Evolutionary conservation across 805 yeast genomes (phyloP).

Genomic region (Metschnikowia arizonensis): DNA sequence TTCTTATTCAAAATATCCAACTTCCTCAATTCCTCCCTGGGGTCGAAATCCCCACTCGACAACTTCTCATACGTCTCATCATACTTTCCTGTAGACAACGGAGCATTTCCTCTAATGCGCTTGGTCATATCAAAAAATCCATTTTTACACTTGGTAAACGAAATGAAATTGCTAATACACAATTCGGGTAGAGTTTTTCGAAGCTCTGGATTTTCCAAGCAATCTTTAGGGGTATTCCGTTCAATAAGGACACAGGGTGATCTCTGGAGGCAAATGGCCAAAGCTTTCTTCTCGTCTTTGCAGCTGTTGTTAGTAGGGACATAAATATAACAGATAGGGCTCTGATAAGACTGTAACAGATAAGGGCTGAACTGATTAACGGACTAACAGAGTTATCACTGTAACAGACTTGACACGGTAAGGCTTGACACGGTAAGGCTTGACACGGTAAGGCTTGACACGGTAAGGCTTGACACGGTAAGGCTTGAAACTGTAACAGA

Average conservation of each 20-base stretch:
- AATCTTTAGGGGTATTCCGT: constrained; percentile 83
- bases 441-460: no score
- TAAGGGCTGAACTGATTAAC: no score
- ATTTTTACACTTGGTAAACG: constrained; percentile 84
- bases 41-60: constrained; percentile 75
- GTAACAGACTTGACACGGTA: no score
- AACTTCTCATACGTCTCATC: constrained; percentile 82
- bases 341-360: no score
- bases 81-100: constrained; percentile 86
- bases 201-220: constrained; percentile 76
- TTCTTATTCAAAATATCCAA: constrained; percentile 57
- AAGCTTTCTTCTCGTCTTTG: constrained; percentile 89
- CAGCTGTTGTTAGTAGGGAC: constrained; percentile 53
- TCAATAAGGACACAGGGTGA: constrained; percentile 94
- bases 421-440: no score
- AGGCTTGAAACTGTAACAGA: no score
- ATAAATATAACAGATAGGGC: no score
- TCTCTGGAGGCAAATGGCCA: constrained; percentile 91
- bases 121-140: constrained; percentile 91
- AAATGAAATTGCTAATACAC: constrained; percentile 77
- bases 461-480: no score
- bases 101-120: constrained; percentile 90
- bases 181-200: constrained; percentile 77
- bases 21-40: constrained; percentile 75
- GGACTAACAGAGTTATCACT: no score